Conservation (phyloP, 805 yeast genomes). For the Cyberlindnera xishuangbannaensis region DNA sequence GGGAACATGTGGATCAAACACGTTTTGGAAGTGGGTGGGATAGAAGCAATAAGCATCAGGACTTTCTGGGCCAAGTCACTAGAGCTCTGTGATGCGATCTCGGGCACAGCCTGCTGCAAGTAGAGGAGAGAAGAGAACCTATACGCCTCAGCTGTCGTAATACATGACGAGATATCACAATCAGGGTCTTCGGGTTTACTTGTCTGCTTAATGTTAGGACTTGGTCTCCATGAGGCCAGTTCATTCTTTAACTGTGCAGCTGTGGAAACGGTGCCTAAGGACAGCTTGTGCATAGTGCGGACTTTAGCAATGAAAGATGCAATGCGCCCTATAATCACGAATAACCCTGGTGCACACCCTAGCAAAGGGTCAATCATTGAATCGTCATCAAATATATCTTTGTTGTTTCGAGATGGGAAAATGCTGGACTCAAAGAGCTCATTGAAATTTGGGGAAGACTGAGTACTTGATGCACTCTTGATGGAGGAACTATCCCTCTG, state of each 20-base stretch:
- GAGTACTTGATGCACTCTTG: background rate
- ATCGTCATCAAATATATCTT: slow-evolving; percentile 9
- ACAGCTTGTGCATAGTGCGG: slow-evolving; percentile 35
- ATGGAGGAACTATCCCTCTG: too few relatives aligned
- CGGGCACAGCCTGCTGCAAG: slow-evolving; percentile 68
- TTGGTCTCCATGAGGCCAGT: slow-evolving; percentile 53
- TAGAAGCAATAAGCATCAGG: slow-evolving; percentile 53
- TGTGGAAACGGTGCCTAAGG: slow-evolving; percentile 41
- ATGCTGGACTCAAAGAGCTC: slow-evolving; percentile 14
- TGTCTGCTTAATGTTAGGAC: slow-evolving; percentile 25
- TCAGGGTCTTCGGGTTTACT: slow-evolving; percentile 37
- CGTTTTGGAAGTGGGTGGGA: slow-evolving; percentile 53
- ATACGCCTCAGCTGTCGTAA: slow-evolving; percentile 69
- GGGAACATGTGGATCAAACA: slow-evolving; percentile 61
- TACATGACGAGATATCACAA: slow-evolving; percentile 54
- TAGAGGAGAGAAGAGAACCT: slow-evolving; percentile 53
- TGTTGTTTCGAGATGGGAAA: slow-evolving; percentile 7
- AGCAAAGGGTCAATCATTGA: slow-evolving; percentile 52
- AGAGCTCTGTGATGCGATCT: slow-evolving; percentile 50
- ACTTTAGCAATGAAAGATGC: slow-evolving; percentile 50
- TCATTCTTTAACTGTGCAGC: slow-evolving; percentile 52
- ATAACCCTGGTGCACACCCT: slow-evolving; percentile 62
- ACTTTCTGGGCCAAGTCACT: slow-evolving; percentile 55
- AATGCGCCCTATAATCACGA: slow-evolving; percentile 59
- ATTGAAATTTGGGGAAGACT: slow-evolving; percentile 10